phyloP scores from a whole-genome alignment of 169 alveolate species.

The Pseudocohnilembus persalinus region DNA sequence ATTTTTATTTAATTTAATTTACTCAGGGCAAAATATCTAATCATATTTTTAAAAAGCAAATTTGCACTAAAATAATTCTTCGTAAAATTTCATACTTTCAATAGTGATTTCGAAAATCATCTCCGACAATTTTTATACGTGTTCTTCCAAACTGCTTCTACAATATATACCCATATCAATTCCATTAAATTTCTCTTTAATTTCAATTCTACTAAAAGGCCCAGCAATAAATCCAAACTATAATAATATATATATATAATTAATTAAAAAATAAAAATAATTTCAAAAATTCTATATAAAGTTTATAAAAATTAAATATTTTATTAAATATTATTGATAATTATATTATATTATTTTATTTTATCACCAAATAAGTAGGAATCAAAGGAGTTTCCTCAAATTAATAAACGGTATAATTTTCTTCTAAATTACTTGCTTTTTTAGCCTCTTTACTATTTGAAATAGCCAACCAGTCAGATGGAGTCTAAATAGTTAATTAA shows the following conservation, averaged over 20 bases:
- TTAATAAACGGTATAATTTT: conserved; percentile 5
- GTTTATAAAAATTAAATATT: conserved; percentile 51
- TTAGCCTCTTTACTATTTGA: conserved; percentile 47
- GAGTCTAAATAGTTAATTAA: conserved; percentile 47
- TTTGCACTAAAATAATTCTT: conserved; percentile 54
- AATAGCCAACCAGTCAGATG: conserved; percentile 64
- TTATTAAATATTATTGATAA: conserved; percentile 24
- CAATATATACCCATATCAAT: conserved; percentile 59
- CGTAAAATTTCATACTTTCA: conserved; percentile 56
- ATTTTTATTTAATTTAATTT: too few relatives aligned
- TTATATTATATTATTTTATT: too few relatives aligned
- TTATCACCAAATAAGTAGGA: conserved; percentile 27
- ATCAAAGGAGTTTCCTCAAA: neutral
- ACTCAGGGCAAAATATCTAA: conserved; percentile 70
- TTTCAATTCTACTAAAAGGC: conserved; percentile 53
- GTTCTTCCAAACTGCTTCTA: conserved; percentile 15
- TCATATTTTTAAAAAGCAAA: conserved; percentile 79
- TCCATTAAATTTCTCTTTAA: conserved; percentile 46
- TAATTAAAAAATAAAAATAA: too few relatives aligned
- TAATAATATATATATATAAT: conserved; percentile 51
- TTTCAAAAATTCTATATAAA: too few relatives aligned
- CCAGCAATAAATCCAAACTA: conserved; percentile 78
- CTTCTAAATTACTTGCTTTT: neutral
- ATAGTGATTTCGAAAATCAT: conserved; percentile 37
- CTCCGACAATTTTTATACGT: conserved; percentile 20